These are phyloP conservation scores for Pythium monospermum DNA, from an alignment of 352 stramenopile genomes.

Conservation along the genomic window DNA sequence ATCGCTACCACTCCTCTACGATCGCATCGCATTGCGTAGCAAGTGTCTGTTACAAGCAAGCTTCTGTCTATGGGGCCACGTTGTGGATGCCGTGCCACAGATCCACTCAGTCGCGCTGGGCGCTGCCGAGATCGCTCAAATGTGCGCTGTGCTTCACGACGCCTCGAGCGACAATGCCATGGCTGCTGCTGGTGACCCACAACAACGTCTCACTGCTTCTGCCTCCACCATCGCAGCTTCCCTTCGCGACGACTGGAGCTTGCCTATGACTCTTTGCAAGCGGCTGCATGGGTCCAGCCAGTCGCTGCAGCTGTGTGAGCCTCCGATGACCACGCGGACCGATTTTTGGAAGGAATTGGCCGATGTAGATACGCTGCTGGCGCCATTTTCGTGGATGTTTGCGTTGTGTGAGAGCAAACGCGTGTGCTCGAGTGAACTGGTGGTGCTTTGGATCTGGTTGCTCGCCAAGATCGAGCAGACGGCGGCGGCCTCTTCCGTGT, in stretches of 20 bases:
- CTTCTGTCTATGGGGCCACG: background rate
- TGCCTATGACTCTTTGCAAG: slow-evolving; percentile 5
- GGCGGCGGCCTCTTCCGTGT: no score
- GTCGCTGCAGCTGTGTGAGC: background rate
- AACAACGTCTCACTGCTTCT: background rate
- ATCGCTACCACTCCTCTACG: no score
- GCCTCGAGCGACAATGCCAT: no score
- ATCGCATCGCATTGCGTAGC: slow-evolving; percentile 2
- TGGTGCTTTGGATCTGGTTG: slow-evolving; percentile 48
- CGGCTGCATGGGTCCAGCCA: background rate
- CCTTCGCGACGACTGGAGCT: background rate
- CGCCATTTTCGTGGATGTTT: slow-evolving; percentile 42
- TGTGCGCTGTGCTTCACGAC: background rate
- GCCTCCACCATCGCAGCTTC: background rate
- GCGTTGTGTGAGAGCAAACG: slow-evolving; percentile 29
- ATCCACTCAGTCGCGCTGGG: background rate
- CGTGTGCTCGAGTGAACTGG: slow-evolving; percentile 34
- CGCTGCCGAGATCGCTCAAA: slow-evolving; percentile 1
- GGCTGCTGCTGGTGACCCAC: background rate
- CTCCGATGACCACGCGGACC: background rate
- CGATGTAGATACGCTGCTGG: slow-evolving; percentile 29
- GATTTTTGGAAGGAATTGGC: slow-evolving; percentile 34
- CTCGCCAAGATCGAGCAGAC: slow-evolving; percentile 21
- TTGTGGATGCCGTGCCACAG: background rate
- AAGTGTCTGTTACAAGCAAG: slow-evolving; percentile 3